Evolutionary conservation across 768 basidiomycete species (phyloP).

Genomic region (Leccinum uliginosum): DNA sequence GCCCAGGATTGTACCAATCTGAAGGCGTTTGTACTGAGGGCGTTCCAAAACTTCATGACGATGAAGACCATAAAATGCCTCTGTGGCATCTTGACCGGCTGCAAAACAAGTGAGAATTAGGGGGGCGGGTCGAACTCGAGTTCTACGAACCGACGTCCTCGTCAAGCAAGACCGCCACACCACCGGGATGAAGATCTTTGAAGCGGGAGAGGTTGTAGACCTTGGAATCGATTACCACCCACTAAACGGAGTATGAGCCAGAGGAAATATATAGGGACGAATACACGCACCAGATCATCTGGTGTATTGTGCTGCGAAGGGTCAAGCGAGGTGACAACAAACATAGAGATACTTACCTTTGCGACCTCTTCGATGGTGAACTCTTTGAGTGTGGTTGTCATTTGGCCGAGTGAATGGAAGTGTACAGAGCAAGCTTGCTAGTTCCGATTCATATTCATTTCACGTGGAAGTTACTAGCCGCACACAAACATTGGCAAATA

Average conservation of each 20-base stretch:
- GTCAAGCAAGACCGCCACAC: slow-evolving; percentile 71
- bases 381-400: slow-evolving; percentile 37
- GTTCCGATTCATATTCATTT: slow-evolving; percentile 3
- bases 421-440: not conserved
- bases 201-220: slow-evolving; percentile 84
- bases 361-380: slow-evolving; percentile 58
- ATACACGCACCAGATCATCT: slow-evolving; percentile 61
- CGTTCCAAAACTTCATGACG: too few species aligned
- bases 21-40: too few species aligned
- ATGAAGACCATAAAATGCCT: too few species aligned
- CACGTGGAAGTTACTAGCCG: slow-evolving; percentile 6
- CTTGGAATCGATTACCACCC: slow-evolving; percentile 81
- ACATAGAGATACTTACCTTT: slow-evolving; percentile 33
- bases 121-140: too few species aligned
- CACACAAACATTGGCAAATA: not conserved
- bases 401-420: slow-evolving; percentile 1
- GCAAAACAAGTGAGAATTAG: too few species aligned
- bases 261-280: not conserved
- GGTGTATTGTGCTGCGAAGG: slow-evolving; percentile 61
- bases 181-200: slow-evolving; percentile 79
- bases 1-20: too few species aligned
- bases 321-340: not conserved
- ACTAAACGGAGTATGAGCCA: slow-evolving; percentile 37
- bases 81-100: too few species aligned
- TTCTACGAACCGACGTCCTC: slow-evolving; percentile 60